These are phyloP conservation scores for Lasiosphaeria ovina DNA, from an alignment of 495 filamentous ascomycete species.

Conservation along the genomic window DNA sequence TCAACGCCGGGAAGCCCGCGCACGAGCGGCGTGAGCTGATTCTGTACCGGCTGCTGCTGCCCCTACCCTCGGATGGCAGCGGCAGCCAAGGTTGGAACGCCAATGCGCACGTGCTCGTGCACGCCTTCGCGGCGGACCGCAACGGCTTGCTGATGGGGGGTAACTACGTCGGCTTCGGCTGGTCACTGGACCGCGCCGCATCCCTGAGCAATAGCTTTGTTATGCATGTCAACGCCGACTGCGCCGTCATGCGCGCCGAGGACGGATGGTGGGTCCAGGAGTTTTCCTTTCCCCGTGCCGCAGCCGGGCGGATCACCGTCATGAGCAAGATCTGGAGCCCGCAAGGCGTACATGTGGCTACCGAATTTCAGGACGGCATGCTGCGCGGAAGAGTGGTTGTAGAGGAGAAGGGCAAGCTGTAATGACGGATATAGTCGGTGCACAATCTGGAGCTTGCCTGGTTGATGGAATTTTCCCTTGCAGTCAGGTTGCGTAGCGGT, in stretches of 20 bases:
- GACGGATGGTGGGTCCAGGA: slow-evolving; percentile 68
- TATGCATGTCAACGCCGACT: slow-evolving; percentile 52
- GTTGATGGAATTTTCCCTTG: neutral
- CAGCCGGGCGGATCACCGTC: slow-evolving; percentile 57
- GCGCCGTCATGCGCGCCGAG: slow-evolving; percentile 38
- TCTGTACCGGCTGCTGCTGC: slow-evolving; percentile 55
- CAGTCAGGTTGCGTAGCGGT: too few species aligned
- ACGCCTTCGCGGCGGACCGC: slow-evolving; percentile 66
- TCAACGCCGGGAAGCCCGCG: slow-evolving; percentile 49
- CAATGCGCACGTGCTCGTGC: slow-evolving; percentile 62
- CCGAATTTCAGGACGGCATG: slow-evolving; percentile 63
- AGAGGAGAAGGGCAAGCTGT: slow-evolving; percentile 17
- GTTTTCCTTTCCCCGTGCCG: slow-evolving; percentile 55
- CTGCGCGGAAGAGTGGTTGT: slow-evolving; percentile 19
- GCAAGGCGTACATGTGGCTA: slow-evolving; percentile 59
- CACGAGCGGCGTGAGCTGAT: slow-evolving; percentile 59
- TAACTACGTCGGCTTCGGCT: slow-evolving; percentile 57
- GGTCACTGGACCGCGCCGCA: slow-evolving; percentile 52
- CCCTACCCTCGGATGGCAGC: slow-evolving; percentile 26
- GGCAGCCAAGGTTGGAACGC: slow-evolving; percentile 24
- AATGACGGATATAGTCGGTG: neutral
- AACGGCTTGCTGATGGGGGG: slow-evolving; percentile 65
- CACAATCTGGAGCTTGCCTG: neutral
- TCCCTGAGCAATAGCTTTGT: slow-evolving; percentile 62
- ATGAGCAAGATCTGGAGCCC: slow-evolving; percentile 65